Evolutionary conservation across 169 alveolate species (phyloP).

Genomic region (Cyclospora cayetanensis): DNA sequence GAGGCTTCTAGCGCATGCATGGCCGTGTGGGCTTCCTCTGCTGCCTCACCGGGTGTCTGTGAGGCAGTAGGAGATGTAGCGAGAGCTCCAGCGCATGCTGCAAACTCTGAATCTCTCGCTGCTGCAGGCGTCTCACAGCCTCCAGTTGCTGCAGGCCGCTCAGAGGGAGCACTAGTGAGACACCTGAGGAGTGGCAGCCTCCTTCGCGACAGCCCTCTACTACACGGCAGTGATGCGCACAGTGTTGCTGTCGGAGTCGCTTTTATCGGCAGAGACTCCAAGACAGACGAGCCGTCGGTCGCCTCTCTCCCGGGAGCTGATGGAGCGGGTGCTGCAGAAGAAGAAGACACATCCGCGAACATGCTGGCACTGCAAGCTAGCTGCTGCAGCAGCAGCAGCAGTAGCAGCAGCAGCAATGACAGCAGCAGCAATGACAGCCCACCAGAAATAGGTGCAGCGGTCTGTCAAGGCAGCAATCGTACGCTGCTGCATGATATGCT

Average conservation of each 20-base stretch:
- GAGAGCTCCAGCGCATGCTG: slow-evolving; percentile 21
- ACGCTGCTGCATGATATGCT: not conserved
- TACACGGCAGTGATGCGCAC: no score
- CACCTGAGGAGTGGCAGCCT: no score
- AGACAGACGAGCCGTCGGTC: no score
- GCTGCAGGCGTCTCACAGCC: not conserved
- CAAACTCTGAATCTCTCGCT: not conserved
- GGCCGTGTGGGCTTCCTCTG: no score
- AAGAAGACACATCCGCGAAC: no score
- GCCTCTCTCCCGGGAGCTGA: no score
- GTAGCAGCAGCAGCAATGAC: not conserved
- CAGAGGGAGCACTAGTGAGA: no score
- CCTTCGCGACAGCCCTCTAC: no score
- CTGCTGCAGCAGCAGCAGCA: not conserved
- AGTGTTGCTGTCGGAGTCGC: no score
- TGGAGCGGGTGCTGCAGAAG: no score
- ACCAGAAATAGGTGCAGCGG: not conserved
- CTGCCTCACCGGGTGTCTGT: not conserved
- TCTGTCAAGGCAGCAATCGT: not conserved
- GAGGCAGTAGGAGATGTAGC: slow-evolving; percentile 34
- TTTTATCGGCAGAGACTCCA: not conserved
- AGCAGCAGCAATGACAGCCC: not conserved
- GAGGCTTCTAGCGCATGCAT: no score
- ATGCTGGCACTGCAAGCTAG: no score
- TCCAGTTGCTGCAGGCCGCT: not conserved